phyloP scores from a whole-genome alignment of 2,329 filamentous ascomycete species.

The Talaromyces sp. region DNA sequence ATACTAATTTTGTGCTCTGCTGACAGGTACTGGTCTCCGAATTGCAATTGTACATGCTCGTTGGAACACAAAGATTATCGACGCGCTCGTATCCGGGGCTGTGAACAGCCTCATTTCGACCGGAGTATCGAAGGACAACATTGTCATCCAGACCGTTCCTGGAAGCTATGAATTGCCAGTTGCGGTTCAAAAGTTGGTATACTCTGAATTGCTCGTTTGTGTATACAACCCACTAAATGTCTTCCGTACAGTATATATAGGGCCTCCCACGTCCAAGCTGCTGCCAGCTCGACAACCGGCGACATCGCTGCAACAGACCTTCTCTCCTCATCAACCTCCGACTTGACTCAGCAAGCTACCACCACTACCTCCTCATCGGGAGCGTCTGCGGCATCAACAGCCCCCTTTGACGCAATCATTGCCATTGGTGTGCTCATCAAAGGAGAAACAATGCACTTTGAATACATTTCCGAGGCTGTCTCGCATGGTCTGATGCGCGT shows the following conservation, averaged over 20 bases:
- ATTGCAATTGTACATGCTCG: constrained; percentile 94
- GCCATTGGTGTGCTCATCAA: constrained; percentile 97
- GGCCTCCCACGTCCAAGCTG: constrained; percentile 79
- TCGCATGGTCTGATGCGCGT: constrained; percentile 92
- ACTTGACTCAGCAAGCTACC: constrained; percentile 54
- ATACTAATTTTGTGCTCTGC: neutral
- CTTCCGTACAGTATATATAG: constrained; percentile 64
- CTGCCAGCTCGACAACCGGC: constrained; percentile 48
- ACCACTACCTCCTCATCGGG: constrained; percentile 39
- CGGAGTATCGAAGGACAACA: constrained; percentile 84
- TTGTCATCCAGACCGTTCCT: constrained; percentile 83
- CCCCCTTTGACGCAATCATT: constrained; percentile 87
- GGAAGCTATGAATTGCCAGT: constrained; percentile 94
- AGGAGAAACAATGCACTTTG: constrained; percentile 98
- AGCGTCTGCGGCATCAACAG: constrained; percentile 28
- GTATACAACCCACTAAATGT: neutral
- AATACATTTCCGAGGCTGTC: constrained; percentile 92
- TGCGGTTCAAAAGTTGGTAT: constrained; percentile 70
- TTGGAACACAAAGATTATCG: constrained; percentile 89
- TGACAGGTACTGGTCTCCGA: constrained; percentile 66
- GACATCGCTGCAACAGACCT: constrained; percentile 53
- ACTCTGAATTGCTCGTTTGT: neutral
- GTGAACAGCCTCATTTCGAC: constrained; percentile 72
- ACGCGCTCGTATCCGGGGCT: constrained; percentile 75
- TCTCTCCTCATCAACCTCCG: constrained; percentile 61